Evolutionary conservation across 2,329 filamentous ascomycete genomes (phyloP).

Genomic region (Talaromyces sp.): DNA sequence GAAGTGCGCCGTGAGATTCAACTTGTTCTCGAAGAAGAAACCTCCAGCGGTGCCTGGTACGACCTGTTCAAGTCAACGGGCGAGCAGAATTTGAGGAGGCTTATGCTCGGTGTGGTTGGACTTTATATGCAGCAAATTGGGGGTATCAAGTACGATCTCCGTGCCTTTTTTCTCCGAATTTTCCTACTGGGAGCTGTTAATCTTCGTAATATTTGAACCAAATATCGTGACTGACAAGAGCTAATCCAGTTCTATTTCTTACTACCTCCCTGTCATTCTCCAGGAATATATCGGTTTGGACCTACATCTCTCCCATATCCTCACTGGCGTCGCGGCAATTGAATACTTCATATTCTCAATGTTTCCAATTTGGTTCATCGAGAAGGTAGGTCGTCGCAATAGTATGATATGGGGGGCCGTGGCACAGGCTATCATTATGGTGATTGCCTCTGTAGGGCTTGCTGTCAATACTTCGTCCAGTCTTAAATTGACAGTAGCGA

Average conservation of each 20-base stretch:
- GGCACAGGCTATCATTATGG: neutral
- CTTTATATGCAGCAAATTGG: slow-evolving; percentile 4
- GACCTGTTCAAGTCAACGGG: neutral
- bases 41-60: neutral
- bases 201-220: too few species aligned
- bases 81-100: neutral
- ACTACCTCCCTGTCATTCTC: slow-evolving; percentile 1
- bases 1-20: neutral
- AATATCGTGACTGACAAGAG: neutral
- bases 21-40: neutral
- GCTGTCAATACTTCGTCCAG: neutral
- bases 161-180: neutral
- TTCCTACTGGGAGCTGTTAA: too few species aligned
- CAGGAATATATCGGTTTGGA: slow-evolving; percentile 3
- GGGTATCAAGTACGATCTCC: neutral
- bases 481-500: slow-evolving; percentile 1
- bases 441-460: neutral
- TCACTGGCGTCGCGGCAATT: neutral
- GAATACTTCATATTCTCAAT: slow-evolving; percentile 3
- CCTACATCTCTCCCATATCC: neutral
- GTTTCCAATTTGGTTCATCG: slow-evolving; percentile 1
- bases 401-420: slow-evolving; percentile 5
- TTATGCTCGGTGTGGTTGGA: slow-evolving; percentile 1
- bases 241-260: neutral
- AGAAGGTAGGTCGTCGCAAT: neutral